These are phyloP conservation scores for Nitzschia sp. DNA, from an alignment of 108 stramenopile species.

Conservation along the genomic window DNA sequence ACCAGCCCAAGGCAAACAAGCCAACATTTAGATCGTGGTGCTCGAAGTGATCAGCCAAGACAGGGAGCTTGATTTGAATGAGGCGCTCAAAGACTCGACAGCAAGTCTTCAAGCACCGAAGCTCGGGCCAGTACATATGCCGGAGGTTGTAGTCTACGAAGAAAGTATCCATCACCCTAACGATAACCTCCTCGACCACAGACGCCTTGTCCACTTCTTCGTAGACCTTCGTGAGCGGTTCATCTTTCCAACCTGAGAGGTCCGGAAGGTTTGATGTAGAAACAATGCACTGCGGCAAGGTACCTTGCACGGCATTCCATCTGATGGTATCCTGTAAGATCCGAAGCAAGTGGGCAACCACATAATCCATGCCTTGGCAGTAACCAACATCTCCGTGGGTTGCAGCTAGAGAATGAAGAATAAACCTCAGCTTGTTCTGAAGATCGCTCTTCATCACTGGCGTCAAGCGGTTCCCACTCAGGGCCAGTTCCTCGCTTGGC, in stretches of 20 bases:
- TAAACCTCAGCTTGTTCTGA: conserved; percentile 75
- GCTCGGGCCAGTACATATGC: conserved; percentile 89
- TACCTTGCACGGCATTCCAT: conserved; percentile 56
- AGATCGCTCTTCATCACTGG: conserved; percentile 72
- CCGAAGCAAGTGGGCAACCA: conserved; percentile 86
- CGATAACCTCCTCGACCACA: conserved; percentile 80
- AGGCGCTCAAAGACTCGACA: conserved; percentile 85
- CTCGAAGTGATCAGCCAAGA: conserved; percentile 88
- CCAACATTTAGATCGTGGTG: conserved; percentile 90
- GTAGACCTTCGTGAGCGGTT: conserved; percentile 13
- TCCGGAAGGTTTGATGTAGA: conserved; percentile 8
- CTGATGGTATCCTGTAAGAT: conserved; percentile 83
- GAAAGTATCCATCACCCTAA: conserved; percentile 78
- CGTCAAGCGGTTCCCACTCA: conserved; percentile 78
- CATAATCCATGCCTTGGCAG: conserved; percentile 91
- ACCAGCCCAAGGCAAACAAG: conserved; percentile 90
- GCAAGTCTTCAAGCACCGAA: conserved; percentile 82
- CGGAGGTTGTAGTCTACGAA: conserved; percentile 80
- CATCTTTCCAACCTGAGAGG: background rate
- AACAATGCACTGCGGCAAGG: conserved; percentile 41
- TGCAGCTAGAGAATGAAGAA: conserved; percentile 81
- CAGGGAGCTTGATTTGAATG: conserved; percentile 82
- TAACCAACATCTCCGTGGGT: conserved; percentile 81
- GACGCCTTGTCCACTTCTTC: conserved; percentile 46
- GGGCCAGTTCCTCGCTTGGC: conserved; percentile 56